Base-by-base conservation (phyloP, 1,139 yeast species). In the Meyerozyma guilliermondii region DNA sequence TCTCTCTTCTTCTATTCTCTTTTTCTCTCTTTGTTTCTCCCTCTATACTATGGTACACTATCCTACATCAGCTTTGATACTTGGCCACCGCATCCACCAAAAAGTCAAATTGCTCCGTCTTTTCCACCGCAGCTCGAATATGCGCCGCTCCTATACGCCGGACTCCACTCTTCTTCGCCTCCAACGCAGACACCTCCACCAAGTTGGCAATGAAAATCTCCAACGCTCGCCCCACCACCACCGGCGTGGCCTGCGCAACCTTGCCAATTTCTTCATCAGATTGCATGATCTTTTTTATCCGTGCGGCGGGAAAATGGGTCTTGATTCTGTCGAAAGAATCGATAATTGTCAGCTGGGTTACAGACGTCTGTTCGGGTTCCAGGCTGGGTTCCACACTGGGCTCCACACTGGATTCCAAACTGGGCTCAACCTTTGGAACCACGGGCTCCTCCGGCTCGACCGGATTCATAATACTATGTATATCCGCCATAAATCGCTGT, bases 211-310 rank as follows among this genome's bases (percentile, higher is more conserved):
- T 81, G 60, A 92, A 92, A 48, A 88, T 78, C 65, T 92, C 98
- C 43, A 92, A 72, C 0, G 98, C 96, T 50, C 96, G 77, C 8
- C 98, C 97, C 10, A 92, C 96, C 26, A 91, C 91, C 20, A 92
- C 85, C 0, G 99, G 99, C 3, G 98, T 92, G 4, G 97, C 98
- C 60, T 91, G 98, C 8, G 98, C 97, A 13, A 94, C 98, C 62
- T 92, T 92, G 5, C 99, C 99, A 40, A 92, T 91, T 52, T 92
- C 99, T 53, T 92, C 98, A 62, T 92, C 99, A 41, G 95, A 84
- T 60, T 92, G 98, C 97, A 92, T 91, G 45, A 92, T 80, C 58
- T 94, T 87, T 68, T 92, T 92, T 59, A 33, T 91, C 49, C 98
- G 78, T 3, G 98, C 98, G 40, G 95, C 95, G 5, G 98, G 98